Conservation (phyloP, 192 early-diverging fungal species). For the Entomortierella beljakovae region DNA sequence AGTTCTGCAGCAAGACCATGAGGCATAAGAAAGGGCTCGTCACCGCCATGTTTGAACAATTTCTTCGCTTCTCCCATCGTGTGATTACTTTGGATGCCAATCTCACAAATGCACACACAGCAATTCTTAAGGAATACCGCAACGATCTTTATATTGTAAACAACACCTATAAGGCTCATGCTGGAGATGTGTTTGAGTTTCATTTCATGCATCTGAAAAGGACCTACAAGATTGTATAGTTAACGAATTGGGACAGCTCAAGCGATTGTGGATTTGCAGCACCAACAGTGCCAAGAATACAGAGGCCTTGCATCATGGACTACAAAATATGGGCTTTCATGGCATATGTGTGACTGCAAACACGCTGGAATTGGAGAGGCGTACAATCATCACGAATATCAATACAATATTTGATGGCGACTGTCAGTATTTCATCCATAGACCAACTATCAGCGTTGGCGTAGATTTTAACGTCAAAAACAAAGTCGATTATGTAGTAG, state of each 20-base stretch:
- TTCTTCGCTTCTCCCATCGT: too few species aligned
- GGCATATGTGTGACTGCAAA: conserved; percentile 5
- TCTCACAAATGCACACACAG: too few species aligned
- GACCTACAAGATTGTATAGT: too few species aligned
- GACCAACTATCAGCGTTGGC: conserved; percentile 7
- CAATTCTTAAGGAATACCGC: too few species aligned
- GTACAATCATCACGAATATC: conserved; percentile 3
- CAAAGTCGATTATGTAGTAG: conserved; percentile 3
- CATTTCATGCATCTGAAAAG: too few species aligned
- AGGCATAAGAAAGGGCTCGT: too few species aligned
- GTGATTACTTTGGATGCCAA: too few species aligned
- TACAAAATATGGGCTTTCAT: neutral
- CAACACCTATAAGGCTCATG: too few species aligned
- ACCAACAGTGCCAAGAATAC: conserved; percentile 4
- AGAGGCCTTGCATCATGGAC: neutral
- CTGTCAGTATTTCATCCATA: conserved; percentile 13
- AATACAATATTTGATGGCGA: neutral
- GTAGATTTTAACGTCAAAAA: conserved; percentile 4
- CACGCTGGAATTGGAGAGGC: neutral
- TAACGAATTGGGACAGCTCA: neutral
- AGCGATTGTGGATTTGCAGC: conserved; percentile 14
- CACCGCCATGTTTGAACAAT: too few species aligned
- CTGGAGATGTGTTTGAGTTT: too few species aligned
- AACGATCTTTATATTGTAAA: too few species aligned
- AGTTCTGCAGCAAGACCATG: too few species aligned